Base-by-base conservation (phyloP, 805 yeast genomes). In the Myxozyma nipponensis region DNA sequence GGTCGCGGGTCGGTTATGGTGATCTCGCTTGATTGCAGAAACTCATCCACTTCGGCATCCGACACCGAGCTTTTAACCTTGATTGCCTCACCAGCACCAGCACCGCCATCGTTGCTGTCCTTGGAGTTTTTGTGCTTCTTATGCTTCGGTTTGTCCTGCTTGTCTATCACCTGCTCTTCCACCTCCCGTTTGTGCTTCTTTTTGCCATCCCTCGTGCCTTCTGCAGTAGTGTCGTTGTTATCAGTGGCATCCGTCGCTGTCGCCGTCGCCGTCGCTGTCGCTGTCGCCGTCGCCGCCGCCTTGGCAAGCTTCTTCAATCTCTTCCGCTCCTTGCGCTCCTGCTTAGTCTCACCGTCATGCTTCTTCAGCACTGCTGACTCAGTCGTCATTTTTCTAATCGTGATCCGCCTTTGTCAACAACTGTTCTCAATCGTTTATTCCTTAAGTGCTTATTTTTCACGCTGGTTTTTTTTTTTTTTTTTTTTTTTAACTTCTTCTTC, bases 21-120 rank as follows among this genome's bases (percentile, higher is more conserved):
- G 44, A 89, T 90, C 59, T 85, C 91, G 67, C 90, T 86, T 24
- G 77, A 80, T 47, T 73, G 67, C 57, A 82, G 73, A 65, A 85
- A 93, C 5, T 72, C 68, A 42, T 79, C 82, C 49, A 85, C 70
- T 6, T 82, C 87, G 4, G 76, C 63, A 57, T 77, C 77, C 4
- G 83, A 72, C 38, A 52, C 49, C 26, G 58, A 66, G 15, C 70
- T 69, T 15, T 66, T 61, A 13, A 72, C 28, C 43, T 50, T 6
- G 54, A 34, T 42, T 47, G 40, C 36, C 60, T 62, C 55, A 76
- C 75, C 38, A 52, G 54, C n/a, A 49, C 55, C 67, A 65, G 63
- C 21, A 0, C 69, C 72, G 55, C 72, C 71, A 65, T 73, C 70
- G 3, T 70, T 70, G 51, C 67, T 66, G 61, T 69, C 68, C 15